Evolutionary conservation across 768 basidiomycete genomes (phyloP).

Genomic region (Russula earlei): DNA sequence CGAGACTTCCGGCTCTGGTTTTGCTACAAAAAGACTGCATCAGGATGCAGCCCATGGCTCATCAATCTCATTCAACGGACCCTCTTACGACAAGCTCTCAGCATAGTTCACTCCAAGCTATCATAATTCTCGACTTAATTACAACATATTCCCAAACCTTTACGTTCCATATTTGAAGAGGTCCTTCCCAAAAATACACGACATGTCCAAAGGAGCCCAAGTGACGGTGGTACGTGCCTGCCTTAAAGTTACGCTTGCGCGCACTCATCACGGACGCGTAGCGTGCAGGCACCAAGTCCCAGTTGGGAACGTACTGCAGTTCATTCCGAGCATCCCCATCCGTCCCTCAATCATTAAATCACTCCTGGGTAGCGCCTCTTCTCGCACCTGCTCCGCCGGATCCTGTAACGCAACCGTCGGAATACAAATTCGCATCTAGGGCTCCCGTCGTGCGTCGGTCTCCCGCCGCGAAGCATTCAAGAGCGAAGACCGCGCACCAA

Average conservation of each 20-base stretch:
- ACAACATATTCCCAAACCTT: too few relatives aligned
- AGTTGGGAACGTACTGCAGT: background rate
- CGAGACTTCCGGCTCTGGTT: background rate
- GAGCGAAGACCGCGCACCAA: background rate
- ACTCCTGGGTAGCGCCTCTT: slow-evolving; percentile 6
- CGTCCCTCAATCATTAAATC: background rate
- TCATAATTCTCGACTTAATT: background rate
- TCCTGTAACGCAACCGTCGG: background rate
- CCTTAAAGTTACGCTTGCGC: too few relatives aligned
- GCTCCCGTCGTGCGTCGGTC: slow-evolving; percentile 9
- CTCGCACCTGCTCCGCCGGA: background rate
- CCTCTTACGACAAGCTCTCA: background rate
- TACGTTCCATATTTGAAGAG: background rate
- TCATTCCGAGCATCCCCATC: slow-evolving; percentile 1
- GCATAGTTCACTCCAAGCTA: background rate
- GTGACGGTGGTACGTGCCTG: background rate
- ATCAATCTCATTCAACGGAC: background rate
- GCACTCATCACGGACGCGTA: background rate
- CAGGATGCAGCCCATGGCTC: background rate
- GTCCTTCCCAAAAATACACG: background rate
- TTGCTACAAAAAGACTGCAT: slow-evolving; percentile 6
- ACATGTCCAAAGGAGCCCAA: background rate
- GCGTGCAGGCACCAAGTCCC: background rate
- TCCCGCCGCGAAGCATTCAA: background rate
- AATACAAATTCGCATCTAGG: slow-evolving; percentile 8